Evolutionary conservation across 805 yeast genomes (phyloP), one percentile per base, ranked within the genome.

Genomic region (Hanseniaspora mollemarum): DNA sequence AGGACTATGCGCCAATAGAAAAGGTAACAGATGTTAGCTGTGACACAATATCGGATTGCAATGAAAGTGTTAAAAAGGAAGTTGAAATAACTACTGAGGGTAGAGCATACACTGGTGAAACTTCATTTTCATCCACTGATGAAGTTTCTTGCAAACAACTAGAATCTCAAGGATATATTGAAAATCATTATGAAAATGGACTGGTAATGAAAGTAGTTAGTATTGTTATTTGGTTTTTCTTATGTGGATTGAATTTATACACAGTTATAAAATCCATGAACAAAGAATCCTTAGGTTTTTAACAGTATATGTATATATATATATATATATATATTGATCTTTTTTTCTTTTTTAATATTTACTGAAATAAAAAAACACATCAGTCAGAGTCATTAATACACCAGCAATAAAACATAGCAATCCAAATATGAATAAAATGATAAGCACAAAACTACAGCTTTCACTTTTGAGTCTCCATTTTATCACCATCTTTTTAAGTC

Each of bases 401-500:
- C 56, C 57, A 7, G 42, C 24, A 4, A 42, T 26, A 33, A 54
- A 54, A 6, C 49, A 37, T 15, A 42, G n/a, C 6, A 51, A 1
- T 4, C 54, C 53, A 54, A 54, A 56, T 2, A 54, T 4, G n/a
- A 53, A 46, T 26, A 51, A 25, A 3, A 51, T 43, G 8, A 44
- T 12, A 6, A 55, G 21, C 15, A 54, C 43, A 36, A 56, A 44
- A 28, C 51, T 28, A 2, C 40, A 24, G 16, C 54, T 50, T 38
- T 40, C 46, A 19, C 57, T 54, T 6, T 49, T 21, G 15, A 54
- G 21, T 19, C 54, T 53, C 59, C 59, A 56, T 6, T 39, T 13
- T 10, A 53, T 37, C 19, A 56, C 50, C 12, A 49, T 15, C 9
- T 35, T 51, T 36, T 54, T 52, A 28, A 53, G 51, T 41, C 55